phyloP scores from a whole-genome alignment of 179 eudicot species.

The Drosera spatulata region DNA sequence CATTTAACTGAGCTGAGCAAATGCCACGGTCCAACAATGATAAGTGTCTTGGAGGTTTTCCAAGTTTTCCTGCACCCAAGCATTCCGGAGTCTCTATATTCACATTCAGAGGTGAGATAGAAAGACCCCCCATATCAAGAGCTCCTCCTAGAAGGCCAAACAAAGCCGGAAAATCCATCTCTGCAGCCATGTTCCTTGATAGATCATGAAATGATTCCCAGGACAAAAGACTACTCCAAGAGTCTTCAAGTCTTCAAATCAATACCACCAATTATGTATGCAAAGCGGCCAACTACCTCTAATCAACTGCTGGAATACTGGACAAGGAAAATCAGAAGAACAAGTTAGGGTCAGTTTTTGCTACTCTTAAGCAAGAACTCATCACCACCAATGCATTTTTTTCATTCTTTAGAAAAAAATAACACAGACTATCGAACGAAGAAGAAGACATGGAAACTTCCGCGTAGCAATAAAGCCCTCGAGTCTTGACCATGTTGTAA shows the following conservation, averaged over 20 bases:
- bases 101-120: slow-evolving; percentile 2
- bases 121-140: slow-evolving; percentile 2
- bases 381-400: too few species aligned
- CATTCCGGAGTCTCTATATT: slow-evolving; percentile 3
- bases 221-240: background rate
- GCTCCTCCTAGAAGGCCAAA: slow-evolving; percentile 7
- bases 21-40: slow-evolving; percentile 5
- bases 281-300: background rate
- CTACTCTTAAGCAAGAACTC: too few species aligned
- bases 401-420: too few species aligned
- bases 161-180: slow-evolving; percentile 8
- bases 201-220: slow-evolving; percentile 12
- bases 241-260: slow-evolving; percentile 5
- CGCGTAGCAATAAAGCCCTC: too few species aligned
- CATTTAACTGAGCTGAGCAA: slow-evolving; percentile 2
- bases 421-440: too few species aligned
- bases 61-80: background rate
- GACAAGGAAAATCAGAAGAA: too few species aligned
- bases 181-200: slow-evolving; percentile 10
- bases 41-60: slow-evolving; percentile 9
- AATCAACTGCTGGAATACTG: too few species aligned
- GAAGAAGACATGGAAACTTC: too few species aligned
- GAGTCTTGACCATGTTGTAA: too few species aligned
- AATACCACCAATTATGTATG: background rate
- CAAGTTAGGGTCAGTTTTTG: too few species aligned